A percentile compares a stretch with the other conserved stretches of the same genome.
Evolutionary conservation across 805 yeast genomes (phyloP).

Genomic region (Kazachstania kunashirensis): DNA sequence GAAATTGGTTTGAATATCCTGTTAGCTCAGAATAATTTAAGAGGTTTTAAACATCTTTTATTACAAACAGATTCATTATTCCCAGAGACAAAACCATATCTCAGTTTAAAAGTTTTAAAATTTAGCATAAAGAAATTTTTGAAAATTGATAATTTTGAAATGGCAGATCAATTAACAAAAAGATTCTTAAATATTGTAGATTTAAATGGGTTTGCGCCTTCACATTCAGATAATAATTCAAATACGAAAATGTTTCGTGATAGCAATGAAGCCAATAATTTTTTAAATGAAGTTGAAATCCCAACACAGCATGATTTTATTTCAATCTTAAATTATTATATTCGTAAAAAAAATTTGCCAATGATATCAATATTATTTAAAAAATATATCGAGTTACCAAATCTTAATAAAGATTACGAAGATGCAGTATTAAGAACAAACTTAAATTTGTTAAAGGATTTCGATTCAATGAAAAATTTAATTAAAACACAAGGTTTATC

Average conservation of each 20-base stretch:
- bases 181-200: slow-evolving; percentile 22
- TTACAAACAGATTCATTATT: slow-evolving; percentile 21
- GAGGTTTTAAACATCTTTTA: slow-evolving; percentile 31
- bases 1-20: slow-evolving; percentile 39
- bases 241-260: slow-evolving; percentile 11
- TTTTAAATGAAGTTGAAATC: slow-evolving; percentile 22
- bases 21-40: slow-evolving; percentile 28
- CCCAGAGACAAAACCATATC: slow-evolving; percentile 20
- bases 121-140: slow-evolving; percentile 31
- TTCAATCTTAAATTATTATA: slow-evolving; percentile 19
- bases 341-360: slow-evolving; percentile 11
- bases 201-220: slow-evolving; percentile 16
- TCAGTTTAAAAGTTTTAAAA: slow-evolving; percentile 32
- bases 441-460: slow-evolving; percentile 12
- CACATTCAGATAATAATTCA: not conserved
- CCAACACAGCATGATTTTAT: slow-evolving; percentile 23
- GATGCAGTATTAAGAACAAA: slow-evolving; percentile 18
- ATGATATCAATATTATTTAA: slow-evolving; percentile 18
- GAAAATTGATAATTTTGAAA: slow-evolving; percentile 13
- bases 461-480: not conserved
- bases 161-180: slow-evolving; percentile 29
- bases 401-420: slow-evolving; percentile 11
- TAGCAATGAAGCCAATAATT: slow-evolving; percentile 26
- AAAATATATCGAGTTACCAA: slow-evolving; percentile 16
- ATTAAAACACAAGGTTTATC: not conserved